Evolutionary conservation across 768 basidiomycete species (phyloP), one percentile per base, ranked within the genome.

Genomic region (Suillus alpinus): DNA sequence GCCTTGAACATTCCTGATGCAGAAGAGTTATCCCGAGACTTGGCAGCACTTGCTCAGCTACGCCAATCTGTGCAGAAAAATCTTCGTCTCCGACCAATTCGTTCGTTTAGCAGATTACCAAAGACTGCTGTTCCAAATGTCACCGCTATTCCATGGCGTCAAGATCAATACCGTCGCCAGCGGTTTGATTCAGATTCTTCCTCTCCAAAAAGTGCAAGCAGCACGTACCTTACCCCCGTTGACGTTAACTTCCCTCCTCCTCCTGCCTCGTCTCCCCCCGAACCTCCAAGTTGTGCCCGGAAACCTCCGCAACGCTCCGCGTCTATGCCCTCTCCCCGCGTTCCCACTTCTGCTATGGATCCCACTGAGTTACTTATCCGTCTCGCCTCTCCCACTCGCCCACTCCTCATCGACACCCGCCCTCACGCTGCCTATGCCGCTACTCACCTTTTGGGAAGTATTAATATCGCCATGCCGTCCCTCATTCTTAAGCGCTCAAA

Each of bases 401-500:
- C 92, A 9, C 77, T 95, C 26, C 75, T 96, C 61, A 82, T 96
- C 69, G 94, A 97, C 73, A 92, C 91, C 41, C 86, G 94, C 4
- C 86, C 90, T 4, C 79, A 86, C 20, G 78, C 83, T 1, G 78
- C 85, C 10, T 92, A 86, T 75, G 78, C 87, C 39, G 76, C 84
- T 3, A 81, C 80, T 59, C 91, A 87, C 71, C 73, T 97, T 56
- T 71, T 78, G 41, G 77, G 86, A 65, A 90, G 88, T 71, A 83
- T 94, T 62, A 95, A 95, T 74, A 81, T 97, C 52, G 89, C 89
- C 36, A 91, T 97, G 46, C 94, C 95, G 0, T 90, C 92, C 29
- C 85, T 97, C 68, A 94, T 97, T 68, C 85, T 95, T 66, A 94
- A 94, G 73, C 87, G 94, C 20, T 88, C 83, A 64, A 81, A 86